Evolutionary conservation across 805 yeast species (phyloP).

Genomic region (Metschnikowia shivogae): DNA sequence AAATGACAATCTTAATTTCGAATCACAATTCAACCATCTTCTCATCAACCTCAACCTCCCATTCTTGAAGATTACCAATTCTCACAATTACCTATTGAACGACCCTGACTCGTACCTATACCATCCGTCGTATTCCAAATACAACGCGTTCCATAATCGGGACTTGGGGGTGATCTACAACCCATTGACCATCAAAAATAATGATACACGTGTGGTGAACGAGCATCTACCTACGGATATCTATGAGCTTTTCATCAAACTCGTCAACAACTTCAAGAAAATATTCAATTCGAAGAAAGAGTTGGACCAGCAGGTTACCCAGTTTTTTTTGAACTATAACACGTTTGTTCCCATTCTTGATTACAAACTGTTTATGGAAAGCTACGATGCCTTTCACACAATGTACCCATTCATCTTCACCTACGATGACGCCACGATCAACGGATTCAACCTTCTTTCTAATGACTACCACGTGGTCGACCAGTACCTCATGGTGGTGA

Average conservation of each 20-base stretch:
- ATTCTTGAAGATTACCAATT: constrained; percentile 40
- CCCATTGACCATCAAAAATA: constrained; percentile 30
- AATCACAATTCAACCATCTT: constrained; percentile 42
- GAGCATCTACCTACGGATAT: constrained; percentile 35
- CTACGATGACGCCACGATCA: constrained; percentile 43
- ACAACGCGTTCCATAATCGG: constrained; percentile 33
- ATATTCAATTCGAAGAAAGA: constrained; percentile 34
- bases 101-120: constrained; percentile 42
- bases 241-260: constrained; percentile 40
- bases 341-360: constrained; percentile 53
- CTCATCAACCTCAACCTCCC: constrained; percentile 42
- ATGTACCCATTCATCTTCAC: constrained; percentile 47
- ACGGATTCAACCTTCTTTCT: constrained; percentile 43
- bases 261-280: constrained; percentile 41
- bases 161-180: constrained; percentile 39
- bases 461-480: constrained; percentile 41
- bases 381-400: constrained; percentile 45
- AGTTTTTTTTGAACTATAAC: constrained; percentile 50
- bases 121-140: constrained; percentile 36
- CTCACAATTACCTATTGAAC: constrained; percentile 38
- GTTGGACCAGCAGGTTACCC: constrained; percentile 45
- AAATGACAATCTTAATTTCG: constrained; percentile 42
- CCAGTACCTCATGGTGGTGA: constrained; percentile 40
- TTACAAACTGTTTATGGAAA: constrained; percentile 48
- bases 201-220: constrained; percentile 4